Evolutionary conservation across 805 yeast species (phyloP), one percentile per base, ranked within the genome.

Genomic region (Pichia occidentalis): DNA sequence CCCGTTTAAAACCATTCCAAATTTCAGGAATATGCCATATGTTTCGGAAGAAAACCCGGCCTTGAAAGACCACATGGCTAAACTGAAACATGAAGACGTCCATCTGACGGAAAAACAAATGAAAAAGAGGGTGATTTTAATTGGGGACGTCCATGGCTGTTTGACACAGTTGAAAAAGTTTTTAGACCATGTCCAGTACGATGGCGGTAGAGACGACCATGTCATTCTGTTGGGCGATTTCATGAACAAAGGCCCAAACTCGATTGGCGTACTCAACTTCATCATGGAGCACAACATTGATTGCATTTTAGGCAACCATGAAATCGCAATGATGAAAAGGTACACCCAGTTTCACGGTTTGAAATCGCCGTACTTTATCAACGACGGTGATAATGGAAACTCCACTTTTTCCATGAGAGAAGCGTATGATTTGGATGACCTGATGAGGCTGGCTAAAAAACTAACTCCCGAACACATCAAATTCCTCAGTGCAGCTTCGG

Each of bases 91-190:
- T 8, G 26, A 31, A 10, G 31, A 37, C 7, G 21, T 42, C 16
- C 33, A 42, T 8, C 20, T 29, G 6, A 33, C 24, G 12, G 20
- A 37, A 3, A 40, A 48, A 24, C 13, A 23, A 16, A 31, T 37
- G n/a, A 59, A 53, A 8, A 67, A 66, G 28, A 65, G 95, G 43
- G 52, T 83, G 12, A 67, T 90, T 4, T 53, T 86, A 32, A 67
- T 88, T 19, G 97, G 97, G 4, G 97, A 88, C 56, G 75, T 88
- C 17, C 97, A 88, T 60, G 97, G 96, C 2, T 77, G 79, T 48
- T 75, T 67, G 49, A 60, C 65, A 7, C 75, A 75, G 50, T 61
- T 87, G 39, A 54, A 56, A 40, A 59, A 65, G 34, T 63, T 90
- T 28, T 60, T 88, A 39, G 50, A 64, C 7, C 70, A 74, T 50